phyloP scores from a whole-genome alignment of 306 rosid species.

The Pachyrhizus erosus region DNA sequence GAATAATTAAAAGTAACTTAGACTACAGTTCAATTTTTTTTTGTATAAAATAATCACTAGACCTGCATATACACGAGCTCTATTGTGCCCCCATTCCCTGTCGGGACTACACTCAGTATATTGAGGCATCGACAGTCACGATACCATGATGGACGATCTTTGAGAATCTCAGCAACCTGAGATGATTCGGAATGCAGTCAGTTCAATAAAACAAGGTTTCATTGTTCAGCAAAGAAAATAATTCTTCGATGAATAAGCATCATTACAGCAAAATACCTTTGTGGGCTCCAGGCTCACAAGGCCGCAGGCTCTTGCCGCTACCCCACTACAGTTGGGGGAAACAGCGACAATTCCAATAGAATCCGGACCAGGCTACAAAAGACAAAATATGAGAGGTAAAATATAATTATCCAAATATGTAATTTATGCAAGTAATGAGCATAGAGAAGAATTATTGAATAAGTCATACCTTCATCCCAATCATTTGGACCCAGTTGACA shows the following conservation, averaged over 20 bases:
- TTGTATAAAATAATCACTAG: neutral
- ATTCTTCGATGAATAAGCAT: neutral
- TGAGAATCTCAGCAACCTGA: slow-evolving; percentile 83
- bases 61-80: slow-evolving; percentile 95
- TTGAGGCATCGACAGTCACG: slow-evolving; percentile 88
- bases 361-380: slow-evolving; percentile 89
- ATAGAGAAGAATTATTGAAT: neutral
- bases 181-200: neutral
- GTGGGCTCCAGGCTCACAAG: slow-evolving; percentile 90
- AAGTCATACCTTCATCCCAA: slow-evolving; percentile 88
- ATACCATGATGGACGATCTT: slow-evolving; percentile 87
- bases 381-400: neutral
- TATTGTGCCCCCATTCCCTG: slow-evolving; percentile 83
- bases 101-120: slow-evolving; percentile 71
- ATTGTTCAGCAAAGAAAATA: neutral
- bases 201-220: neutral
- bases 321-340: slow-evolving; percentile 82
- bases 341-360: slow-evolving; percentile 90
- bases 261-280: slow-evolving; percentile 49
- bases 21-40: neutral
- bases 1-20: neutral
- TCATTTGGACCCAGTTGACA: slow-evolving; percentile 97
- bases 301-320: slow-evolving; percentile 92
- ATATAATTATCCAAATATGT: neutral
- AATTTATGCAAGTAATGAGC: neutral